These are phyloP conservation scores for Citrus cavaleriei DNA, from an alignment of 345 rosid species.

Conservation along the genomic window DNA sequence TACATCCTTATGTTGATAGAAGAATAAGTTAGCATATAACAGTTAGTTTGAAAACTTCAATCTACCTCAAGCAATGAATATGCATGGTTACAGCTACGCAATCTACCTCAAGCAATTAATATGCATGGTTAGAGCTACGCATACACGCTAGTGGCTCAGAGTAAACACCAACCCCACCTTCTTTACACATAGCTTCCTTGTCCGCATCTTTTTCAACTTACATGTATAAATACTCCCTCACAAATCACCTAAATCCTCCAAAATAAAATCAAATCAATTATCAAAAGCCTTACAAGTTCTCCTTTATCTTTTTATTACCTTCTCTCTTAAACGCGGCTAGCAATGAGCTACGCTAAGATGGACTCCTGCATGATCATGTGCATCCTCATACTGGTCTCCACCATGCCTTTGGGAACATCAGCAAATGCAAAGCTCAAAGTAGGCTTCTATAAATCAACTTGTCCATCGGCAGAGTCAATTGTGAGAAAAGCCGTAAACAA, in stretches of 20 bases:
- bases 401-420: neutral
- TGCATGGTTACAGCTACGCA: constrained; percentile 7
- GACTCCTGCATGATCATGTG: neutral
- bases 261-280: too few species aligned
- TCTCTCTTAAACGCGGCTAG: too few species aligned
- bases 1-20: too few species aligned
- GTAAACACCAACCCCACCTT: neutral
- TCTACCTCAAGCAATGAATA: neutral
- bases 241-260: neutral
- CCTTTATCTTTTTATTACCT: neutral
- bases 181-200: neutral
- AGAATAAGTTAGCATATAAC: neutral
- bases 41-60: constrained; percentile 9
- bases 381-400: neutral
- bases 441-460: constrained; percentile 20
- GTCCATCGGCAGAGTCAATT: constrained; percentile 22
- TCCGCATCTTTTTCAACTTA: neutral
- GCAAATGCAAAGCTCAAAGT: constrained; percentile 13
- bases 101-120: too few species aligned
- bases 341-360: neutral
- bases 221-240: neutral
- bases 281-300: neutral
- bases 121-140: too few species aligned
- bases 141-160: too few species aligned
- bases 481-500: constrained; percentile 20